Conservation (phyloP, 2,329 filamentous ascomycete species). For the Hirsutella minnesotensis region DNA sequence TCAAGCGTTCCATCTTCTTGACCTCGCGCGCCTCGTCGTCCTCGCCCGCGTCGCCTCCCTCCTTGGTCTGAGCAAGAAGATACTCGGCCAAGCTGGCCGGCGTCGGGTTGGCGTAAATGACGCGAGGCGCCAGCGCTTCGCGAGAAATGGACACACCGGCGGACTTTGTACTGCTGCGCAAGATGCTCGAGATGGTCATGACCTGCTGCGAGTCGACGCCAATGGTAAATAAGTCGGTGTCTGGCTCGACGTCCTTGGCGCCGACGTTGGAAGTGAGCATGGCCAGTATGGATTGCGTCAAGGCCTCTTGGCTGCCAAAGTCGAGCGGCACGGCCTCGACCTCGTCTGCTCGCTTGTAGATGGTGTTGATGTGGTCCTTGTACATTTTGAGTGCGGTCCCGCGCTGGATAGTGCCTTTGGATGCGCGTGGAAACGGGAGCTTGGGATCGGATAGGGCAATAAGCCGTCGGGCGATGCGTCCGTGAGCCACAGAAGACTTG, state of each 20-base stretch:
- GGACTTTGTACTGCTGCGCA: conserved; percentile 9
- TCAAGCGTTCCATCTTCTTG: conserved; percentile 6
- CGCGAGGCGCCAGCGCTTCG: conserved; percentile 9
- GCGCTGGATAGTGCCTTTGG: conserved; percentile 35
- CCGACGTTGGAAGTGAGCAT: conserved; percentile 6
- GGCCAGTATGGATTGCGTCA: conserved; percentile 13
- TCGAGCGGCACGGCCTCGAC: conserved; percentile 7
- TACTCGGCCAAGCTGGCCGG: conserved; percentile 12
- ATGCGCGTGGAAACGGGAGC: conserved; percentile 30
- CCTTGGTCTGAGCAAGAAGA: conserved; percentile 3
- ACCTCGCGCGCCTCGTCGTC: not conserved
- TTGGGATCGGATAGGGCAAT: conserved; percentile 24
- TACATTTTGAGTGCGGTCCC: conserved; percentile 26
- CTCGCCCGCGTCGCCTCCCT: not conserved
- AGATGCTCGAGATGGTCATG: conserved; percentile 10
- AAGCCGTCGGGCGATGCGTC: conserved; percentile 28
- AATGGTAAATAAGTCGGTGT: conserved; percentile 23
- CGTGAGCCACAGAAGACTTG: conserved; percentile 30
- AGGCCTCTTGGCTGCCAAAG: conserved; percentile 8
- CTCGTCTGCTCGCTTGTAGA: conserved; percentile 21
- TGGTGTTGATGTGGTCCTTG: conserved; percentile 26
- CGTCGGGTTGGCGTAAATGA: conserved; percentile 18
- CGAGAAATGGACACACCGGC: conserved; percentile 7
- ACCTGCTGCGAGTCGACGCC: conserved; percentile 29
- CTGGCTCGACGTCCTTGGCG: conserved; percentile 8